These are phyloP conservation scores for Kluyveromyces marxianus DNA, from an alignment of 1,139 yeast species.

Conservation along the genomic window DNA sequence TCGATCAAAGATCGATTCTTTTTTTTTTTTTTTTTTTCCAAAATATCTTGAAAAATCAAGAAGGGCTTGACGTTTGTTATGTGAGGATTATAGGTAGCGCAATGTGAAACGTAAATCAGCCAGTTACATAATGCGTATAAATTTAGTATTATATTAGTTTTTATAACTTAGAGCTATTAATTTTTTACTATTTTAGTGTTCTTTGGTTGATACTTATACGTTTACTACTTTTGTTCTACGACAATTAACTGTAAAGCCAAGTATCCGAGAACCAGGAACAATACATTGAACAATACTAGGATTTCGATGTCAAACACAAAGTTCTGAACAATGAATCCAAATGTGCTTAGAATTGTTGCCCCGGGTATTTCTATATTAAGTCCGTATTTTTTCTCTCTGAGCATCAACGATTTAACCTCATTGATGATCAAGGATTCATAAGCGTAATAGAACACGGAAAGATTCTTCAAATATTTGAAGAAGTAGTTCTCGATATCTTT, in stretches of 20 bases:
- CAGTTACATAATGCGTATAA: too few relatives aligned
- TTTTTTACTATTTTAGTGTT: constrained; percentile 3
- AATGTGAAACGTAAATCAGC: too few relatives aligned
- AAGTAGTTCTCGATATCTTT: constrained; percentile 37
- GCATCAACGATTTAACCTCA: constrained; percentile 82
- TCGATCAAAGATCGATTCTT: too few relatives aligned
- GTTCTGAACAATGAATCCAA: constrained; percentile 84
- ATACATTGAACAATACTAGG: constrained; percentile 42
- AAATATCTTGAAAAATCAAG: too few relatives aligned
- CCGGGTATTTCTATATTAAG: constrained; percentile 97
- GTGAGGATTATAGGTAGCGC: too few relatives aligned
- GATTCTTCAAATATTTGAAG: constrained; percentile 71
- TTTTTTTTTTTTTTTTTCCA: too few relatives aligned
- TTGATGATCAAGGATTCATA: constrained; percentile 88
- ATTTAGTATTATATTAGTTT: too few relatives aligned
- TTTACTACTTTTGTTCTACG: constrained; percentile 56
- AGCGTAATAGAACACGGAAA: constrained; percentile 90
- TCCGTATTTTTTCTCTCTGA: constrained; percentile 86
- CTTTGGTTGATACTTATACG: background rate
- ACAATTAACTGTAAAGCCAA: constrained; percentile 64
- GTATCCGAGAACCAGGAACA: constrained; percentile 64
- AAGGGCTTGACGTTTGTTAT: too few relatives aligned
- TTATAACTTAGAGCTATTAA: too few relatives aligned
- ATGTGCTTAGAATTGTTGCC: constrained; percentile 88
- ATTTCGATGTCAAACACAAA: constrained; percentile 56